Percentiles rank a stretch among this genome's conserved stretches.
These are phyloP conservation scores for Phallus indusiatus DNA, from an alignment of 768 basidiomycete species.

Conservation along the genomic window DNA sequence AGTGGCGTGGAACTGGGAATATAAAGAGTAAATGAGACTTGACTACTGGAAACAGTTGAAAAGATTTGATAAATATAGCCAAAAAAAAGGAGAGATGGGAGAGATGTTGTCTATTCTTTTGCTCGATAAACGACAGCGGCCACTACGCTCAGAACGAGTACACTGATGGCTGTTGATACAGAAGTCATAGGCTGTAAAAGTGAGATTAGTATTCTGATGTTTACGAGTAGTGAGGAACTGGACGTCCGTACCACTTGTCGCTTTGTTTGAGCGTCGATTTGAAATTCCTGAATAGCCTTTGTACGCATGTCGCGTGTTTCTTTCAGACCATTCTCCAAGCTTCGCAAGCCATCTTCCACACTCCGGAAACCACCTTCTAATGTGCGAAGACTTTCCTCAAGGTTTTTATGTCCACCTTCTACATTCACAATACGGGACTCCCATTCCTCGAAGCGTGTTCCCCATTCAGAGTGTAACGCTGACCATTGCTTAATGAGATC, in stretches of 20 bases:
- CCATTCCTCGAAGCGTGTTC: constrained; percentile 11
- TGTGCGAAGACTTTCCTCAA: constrained; percentile 24
- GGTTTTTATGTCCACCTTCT: constrained; percentile 17
- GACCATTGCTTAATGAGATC: constrained; percentile 71
- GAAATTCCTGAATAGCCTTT: background rate
- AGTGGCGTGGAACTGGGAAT: background rate
- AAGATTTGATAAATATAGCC: background rate
- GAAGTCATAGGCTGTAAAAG: constrained; percentile 14
- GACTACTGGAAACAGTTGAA: background rate
- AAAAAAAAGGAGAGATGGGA: background rate
- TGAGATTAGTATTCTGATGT: constrained; percentile 12
- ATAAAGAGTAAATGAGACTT: background rate
- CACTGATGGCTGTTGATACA: constrained; percentile 50
- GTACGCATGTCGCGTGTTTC: constrained; percentile 13
- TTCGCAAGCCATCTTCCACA: constrained; percentile 24
- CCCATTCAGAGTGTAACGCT: constrained; percentile 73
- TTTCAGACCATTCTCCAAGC: constrained; percentile 24
- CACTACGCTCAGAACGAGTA: constrained; percentile 55
- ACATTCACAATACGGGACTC: background rate
- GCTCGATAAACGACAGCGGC: constrained; percentile 47
- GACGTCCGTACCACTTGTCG: constrained; percentile 11
- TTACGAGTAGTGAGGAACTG: background rate
- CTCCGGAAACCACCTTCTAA: constrained; percentile 30
- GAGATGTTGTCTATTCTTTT: background rate
- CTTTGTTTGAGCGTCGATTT: constrained; percentile 14